phyloP scores from a whole-genome alignment of 2,329 filamentous ascomycete species.

The Anthostomella pinea region DNA sequence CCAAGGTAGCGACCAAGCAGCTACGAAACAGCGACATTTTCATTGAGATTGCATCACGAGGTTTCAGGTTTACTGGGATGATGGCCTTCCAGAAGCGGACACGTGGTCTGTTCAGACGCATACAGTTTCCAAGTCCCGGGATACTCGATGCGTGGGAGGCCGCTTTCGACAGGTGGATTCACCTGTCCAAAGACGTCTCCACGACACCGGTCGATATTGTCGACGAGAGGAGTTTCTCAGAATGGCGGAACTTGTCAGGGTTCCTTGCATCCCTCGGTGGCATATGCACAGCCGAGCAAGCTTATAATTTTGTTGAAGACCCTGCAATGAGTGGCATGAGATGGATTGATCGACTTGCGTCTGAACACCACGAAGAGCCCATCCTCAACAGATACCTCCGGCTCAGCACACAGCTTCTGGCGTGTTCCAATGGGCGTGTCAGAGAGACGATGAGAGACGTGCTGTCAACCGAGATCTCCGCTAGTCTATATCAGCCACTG shows the following conservation, averaged over 20 bases:
- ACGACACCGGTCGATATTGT: slow-evolving; percentile 48
- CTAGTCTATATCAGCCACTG: slow-evolving; percentile 58
- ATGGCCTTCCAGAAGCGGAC: slow-evolving; percentile 69
- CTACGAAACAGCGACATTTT: slow-evolving; percentile 61
- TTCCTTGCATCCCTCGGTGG: slow-evolving; percentile 66
- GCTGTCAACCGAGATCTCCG: slow-evolving; percentile 62
- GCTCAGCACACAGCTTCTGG: slow-evolving; percentile 62
- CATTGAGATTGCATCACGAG: slow-evolving; percentile 59
- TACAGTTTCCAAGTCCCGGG: slow-evolving; percentile 62
- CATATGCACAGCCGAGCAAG: slow-evolving; percentile 60
- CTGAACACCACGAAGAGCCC: slow-evolving; percentile 59
- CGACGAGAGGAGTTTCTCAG: slow-evolving; percentile 55
- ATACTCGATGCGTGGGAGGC: slow-evolving; percentile 66
- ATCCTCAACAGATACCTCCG: slow-evolving; percentile 59
- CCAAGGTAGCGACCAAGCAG: slow-evolving; percentile 50
- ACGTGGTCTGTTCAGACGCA: slow-evolving; percentile 55
- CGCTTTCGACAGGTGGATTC: slow-evolving; percentile 63
- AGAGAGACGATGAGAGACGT: slow-evolving; percentile 66
- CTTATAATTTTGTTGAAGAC: slow-evolving; percentile 55
- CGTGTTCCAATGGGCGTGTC: slow-evolving; percentile 61
- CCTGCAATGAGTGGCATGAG: slow-evolving; percentile 52
- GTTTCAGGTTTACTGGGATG: slow-evolving; percentile 64
- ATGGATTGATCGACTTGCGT: slow-evolving; percentile 63
- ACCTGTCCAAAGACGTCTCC: slow-evolving; percentile 61
- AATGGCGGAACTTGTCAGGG: slow-evolving; percentile 69